phyloP scores from a whole-genome alignment of 805 yeast species.

The Barnettozyma californica region DNA sequence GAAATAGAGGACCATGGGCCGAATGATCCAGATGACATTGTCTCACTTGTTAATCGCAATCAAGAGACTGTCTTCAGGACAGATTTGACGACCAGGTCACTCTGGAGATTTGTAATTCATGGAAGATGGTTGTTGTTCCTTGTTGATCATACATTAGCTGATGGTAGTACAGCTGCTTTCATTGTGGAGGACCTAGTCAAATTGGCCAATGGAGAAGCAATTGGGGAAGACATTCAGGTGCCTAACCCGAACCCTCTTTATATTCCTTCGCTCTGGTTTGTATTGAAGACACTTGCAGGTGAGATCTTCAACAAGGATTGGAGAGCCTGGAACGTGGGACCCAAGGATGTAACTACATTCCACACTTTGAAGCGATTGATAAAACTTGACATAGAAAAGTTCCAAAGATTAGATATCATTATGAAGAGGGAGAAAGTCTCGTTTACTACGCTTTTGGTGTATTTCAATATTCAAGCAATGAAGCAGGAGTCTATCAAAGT shows the following conservation, averaged over 20 bases:
- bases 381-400: background rate
- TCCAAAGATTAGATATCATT: background rate
- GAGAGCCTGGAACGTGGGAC: background rate
- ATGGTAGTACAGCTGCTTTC: conserved; percentile 6
- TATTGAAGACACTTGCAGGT: background rate
- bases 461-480: conserved; percentile 1
- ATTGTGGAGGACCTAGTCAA: conserved; percentile 5
- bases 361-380: conserved; percentile 6
- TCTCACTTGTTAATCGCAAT: background rate
- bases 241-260: background rate
- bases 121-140: conserved; percentile 6
- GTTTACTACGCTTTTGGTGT: conserved; percentile 6
- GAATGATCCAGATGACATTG: background rate
- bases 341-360: conserved; percentile 3
- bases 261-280: conserved; percentile 5
- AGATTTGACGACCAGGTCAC: background rate
- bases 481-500: background rate
- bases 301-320: background rate
- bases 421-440: conserved; percentile 2
- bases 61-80: conserved; percentile 2
- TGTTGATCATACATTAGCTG: conserved; percentile 5
- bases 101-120: conserved; percentile 7
- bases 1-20: background rate
- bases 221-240: conserved; percentile 7
- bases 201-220: conserved; percentile 1